Percentiles rank a stretch among this genome's conserved stretches.
Evolutionary conservation across 2,329 filamentous ascomycete species (phyloP).

Genomic region (Hypoxylon sp.): DNA sequence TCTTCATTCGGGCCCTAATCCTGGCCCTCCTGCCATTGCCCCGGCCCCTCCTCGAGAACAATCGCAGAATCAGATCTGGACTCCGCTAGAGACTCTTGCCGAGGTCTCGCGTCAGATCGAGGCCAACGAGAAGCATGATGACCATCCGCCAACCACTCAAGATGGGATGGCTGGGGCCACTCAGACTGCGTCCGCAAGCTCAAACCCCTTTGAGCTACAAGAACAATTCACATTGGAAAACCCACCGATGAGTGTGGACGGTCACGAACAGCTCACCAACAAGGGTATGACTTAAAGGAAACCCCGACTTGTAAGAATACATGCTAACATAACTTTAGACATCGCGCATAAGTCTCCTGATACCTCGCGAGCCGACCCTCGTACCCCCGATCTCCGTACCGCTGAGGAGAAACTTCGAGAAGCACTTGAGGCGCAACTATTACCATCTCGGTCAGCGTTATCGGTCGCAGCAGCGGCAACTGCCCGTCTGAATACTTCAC

Average conservation of each 20-base stretch:
- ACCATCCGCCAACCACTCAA: constrained; percentile 53
- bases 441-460: constrained; percentile 64
- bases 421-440: constrained; percentile 52
- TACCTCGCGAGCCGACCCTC: constrained; percentile 55
- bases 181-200: constrained; percentile 39
- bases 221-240: constrained; percentile 73
- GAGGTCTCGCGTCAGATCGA: constrained; percentile 89
- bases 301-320: not conserved
- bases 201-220: constrained; percentile 65
- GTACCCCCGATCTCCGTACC: constrained; percentile 28
- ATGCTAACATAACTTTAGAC: constrained; percentile 38
- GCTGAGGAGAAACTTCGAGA: constrained; percentile 67
- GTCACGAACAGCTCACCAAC: constrained; percentile 53
- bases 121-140: constrained; percentile 72
- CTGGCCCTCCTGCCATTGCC: constrained; percentile 11
- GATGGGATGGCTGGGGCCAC: constrained; percentile 46
- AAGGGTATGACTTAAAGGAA: constrained; percentile 54
- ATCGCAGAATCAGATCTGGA: constrained; percentile 72
- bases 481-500: constrained; percentile 68
- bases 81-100: constrained; percentile 86
- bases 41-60: constrained; percentile 56
- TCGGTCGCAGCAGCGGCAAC: constrained; percentile 71
- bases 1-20: constrained; percentile 42
- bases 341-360: constrained; percentile 30
- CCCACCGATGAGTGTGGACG: constrained; percentile 66